Percentiles rank a stretch among this genome's conserved stretches.
These are phyloP conservation scores for Lepidium campestre DNA, from an alignment of 441 rosid species.

Conservation along the genomic window DNA sequence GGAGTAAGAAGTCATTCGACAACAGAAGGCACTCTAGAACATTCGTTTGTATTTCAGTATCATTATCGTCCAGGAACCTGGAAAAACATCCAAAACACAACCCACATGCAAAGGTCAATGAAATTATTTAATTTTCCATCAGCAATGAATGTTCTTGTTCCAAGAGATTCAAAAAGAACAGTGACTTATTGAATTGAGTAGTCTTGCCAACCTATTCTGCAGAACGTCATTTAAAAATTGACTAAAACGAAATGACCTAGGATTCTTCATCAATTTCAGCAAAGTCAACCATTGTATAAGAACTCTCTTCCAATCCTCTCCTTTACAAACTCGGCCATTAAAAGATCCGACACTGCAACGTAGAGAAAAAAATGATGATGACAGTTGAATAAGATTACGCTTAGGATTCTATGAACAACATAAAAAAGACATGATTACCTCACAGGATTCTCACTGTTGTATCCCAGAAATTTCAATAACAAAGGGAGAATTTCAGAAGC, in stretches of 20 bases:
- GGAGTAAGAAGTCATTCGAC: conserved; percentile 74
- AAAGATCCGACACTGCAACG: conserved; percentile 64
- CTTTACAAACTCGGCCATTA: conserved; percentile 47
- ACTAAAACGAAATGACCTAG: conserved; percentile 51
- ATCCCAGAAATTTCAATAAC: conserved; percentile 81
- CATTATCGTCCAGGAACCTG: conserved; percentile 92
- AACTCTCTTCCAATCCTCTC: conserved; percentile 72
- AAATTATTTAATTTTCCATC: background rate
- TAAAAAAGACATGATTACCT: conserved; percentile 45
- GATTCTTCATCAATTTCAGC: conserved; percentile 69
- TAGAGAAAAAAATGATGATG: background rate
- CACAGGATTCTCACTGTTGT: conserved; percentile 37
- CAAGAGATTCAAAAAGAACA: background rate
- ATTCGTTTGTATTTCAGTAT: conserved; percentile 70
- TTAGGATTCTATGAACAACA: background rate
- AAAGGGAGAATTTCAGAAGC: conserved; percentile 69
- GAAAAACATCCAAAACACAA: conserved; percentile 17
- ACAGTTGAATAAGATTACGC: background rate
- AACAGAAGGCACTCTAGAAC: conserved; percentile 85
- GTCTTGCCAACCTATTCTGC: conserved; percentile 58
- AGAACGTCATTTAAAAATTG: conserved; percentile 74
- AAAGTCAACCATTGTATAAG: conserved; percentile 88
- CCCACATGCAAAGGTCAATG: conserved; percentile 15
- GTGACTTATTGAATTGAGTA: conserved; percentile 1
- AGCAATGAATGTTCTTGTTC: conserved; percentile 1